Evolutionary conservation across 306 rosid genomes (phyloP), one percentile per base, ranked within the genome.

Genomic region (Carpinus viminea): DNA sequence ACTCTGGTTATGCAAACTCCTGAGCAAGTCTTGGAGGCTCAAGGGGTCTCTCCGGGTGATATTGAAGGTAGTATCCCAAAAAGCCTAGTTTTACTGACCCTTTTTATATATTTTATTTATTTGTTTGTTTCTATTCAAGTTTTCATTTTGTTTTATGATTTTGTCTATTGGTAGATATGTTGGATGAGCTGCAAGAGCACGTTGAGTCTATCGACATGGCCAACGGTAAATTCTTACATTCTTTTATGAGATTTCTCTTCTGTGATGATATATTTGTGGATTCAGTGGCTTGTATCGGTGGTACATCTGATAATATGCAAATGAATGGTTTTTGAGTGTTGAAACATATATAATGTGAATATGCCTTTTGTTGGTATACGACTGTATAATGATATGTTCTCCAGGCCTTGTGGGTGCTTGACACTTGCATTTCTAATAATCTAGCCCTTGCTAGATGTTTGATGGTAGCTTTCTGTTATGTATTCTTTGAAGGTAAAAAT

Each of bases 191-290:
- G 85, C 96, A 93, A 68, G 99, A 95, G 85, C 99, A 95, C 60
- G 98, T 95, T 64, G 98, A 95, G 83, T 91, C 99, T 1, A 96
- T 93, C 82, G 99, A 96, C 82, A 85, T 87, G 92, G 99, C 98
- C 70, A 96, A 96, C 83, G 99, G 99, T 96, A 81, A 75, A 83
- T 13, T 59, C 74, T 31, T 47, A 6, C 68, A 15, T 74, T 61
- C 34, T 68, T 56, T 55, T 72, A 74, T 79, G 46, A 57, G 76
- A 51, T 20, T 65, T 8, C 48, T 34, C 70, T 16, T 5, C 8
- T 38, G 71, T 65, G 71, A 38, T 65, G 13, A 5, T 3, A 15
- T 8, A 36, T 65, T 17, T 16, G 50, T 7, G 50, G 12, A 66
- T 36, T 17, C 12, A 12, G 26, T 17, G 15, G 38, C 9, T 66